Base-by-base conservation (phyloP, 164 flowering plant genomes). In the Tetracentron sinense region DNA sequence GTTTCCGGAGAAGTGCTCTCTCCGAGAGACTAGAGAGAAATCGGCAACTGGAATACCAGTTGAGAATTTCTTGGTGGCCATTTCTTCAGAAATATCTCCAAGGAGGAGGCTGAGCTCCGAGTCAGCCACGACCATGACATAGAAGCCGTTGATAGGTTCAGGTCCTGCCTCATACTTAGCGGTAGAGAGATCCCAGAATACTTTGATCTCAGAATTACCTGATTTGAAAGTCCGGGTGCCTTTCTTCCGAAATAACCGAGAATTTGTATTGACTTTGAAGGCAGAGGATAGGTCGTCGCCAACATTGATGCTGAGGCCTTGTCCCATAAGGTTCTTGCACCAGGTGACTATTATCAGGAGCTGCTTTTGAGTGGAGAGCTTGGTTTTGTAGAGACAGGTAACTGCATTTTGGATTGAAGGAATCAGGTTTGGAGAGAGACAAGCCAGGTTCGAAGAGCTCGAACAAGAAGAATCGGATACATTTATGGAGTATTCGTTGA, bases 401-500 rank as follows among this genome's bases (percentile, higher is more conserved):
- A 94, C 85, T 4, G 88, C 75, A 56, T 75, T 87, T 70, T 85
- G 92, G 26, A 64, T 71, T 17, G 96, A 83, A 25, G 97, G 83
- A 19, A 68, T 56, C 7, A n/a, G n/a, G n/a, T n/a, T n/a, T n/a
- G n/a, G n/a, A n/a, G n/a, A n/a, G n/a, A n/a, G n/a, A n/a, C n/a
- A 76, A 60, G 78, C 72, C 52, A 66, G 69, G 58, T 60, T 75
- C 28, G 84, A 63, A 33, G 79, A 66, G 52, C 80, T 77, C 8
- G 89, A 82, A 68, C 94, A 87, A 3, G 92, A 87, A 7, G 89
- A 66, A 64, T 88, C 75, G 3, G 97, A 81, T 10, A 89, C 82
- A 22, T 74, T 80, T 26, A 90, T 74, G 3, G 97, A 82, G 58
- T 83, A 77, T 38, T 90, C 92, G 64, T 83, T 79, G 59, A 87